Evolutionary conservation across 768 basidiomycete species (phyloP), one percentile per base, ranked within the genome.

Genomic region (Tylopilus cervinicoccineus): DNA sequence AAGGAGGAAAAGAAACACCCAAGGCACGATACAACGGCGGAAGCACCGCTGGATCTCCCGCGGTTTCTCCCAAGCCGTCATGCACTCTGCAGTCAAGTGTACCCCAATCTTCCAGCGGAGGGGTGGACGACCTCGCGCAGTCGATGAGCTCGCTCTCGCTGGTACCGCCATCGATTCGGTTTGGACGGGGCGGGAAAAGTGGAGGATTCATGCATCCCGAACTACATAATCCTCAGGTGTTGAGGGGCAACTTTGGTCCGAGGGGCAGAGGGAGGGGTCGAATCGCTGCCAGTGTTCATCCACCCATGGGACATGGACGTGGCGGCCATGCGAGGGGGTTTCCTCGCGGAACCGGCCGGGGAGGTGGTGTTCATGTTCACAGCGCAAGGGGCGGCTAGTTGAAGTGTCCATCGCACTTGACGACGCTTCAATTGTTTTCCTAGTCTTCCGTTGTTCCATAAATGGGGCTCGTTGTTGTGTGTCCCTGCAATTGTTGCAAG

Each of bases 121-220:
- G 37, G 34, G 56, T 82, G 29, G 78, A 84, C 43, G 69, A 68
- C 14, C 72, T 90, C 13, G 61, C 80, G 17, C 64, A 71, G 22
- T 74, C 74, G 1, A 65, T 79, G 58, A 67, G 65, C 45, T 65
- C 76, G 24, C 69, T 79, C 56, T 71, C 80, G 9, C 76, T 90
- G 47, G 78, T 90, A 2, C 88, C 88, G 4, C 67, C 79, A 4
- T 75, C 83, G 0, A 76, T 90, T 34, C 76, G 83, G 12, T 91
- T 91, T 51, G 88, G 88, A 22, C 74, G 86, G 32, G 88, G 88
- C 0, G 82, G 80, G 4, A 79, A 75, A 54, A 68, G 62, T 19
- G 76, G 76, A 23, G 82, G 79, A 7, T 78, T 83, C 52, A 70
- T 62, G 29, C 66, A 70, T 41, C 62, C 64, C 8, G 64, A 65